phyloP scores from a whole-genome alignment of 345 rosid species.

The Hibiscus tridactylites region DNA sequence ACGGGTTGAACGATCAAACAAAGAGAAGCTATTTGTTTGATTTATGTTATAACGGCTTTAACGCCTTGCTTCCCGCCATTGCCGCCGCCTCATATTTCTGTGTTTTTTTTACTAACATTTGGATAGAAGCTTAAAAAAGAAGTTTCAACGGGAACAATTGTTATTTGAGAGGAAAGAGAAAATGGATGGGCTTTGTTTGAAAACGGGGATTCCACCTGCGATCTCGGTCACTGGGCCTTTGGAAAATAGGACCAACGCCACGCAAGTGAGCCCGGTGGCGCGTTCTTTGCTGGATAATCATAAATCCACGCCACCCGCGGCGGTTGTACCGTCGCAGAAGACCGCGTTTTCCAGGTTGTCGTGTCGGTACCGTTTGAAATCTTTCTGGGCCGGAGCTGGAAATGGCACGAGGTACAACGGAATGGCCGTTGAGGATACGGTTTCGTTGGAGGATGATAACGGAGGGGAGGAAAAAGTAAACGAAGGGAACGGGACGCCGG shows the following conservation, averaged over 20 bases:
- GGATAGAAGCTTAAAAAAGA: not conserved
- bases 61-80: slow-evolving; percentile 1
- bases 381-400: slow-evolving; percentile 20
- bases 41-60: not conserved
- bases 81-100: not conserved
- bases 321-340: slow-evolving; percentile 2
- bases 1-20: not conserved
- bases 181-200: slow-evolving; percentile 15
- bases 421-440: slow-evolving; percentile 48
- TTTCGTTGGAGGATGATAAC: slow-evolving; percentile 38
- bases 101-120: not conserved
- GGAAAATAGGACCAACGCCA: not conserved
- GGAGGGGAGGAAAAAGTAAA: slow-evolving; percentile 11
- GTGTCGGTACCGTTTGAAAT: slow-evolving; percentile 7
- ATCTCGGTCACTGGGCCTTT: slow-evolving; percentile 2
- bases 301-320: not conserved
- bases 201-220: slow-evolving; percentile 13
- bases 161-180: not conserved
- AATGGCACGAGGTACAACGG: slow-evolving; percentile 27
- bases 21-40: not conserved
- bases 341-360: slow-evolving; percentile 6
- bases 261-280: slow-evolving; percentile 3
- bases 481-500: slow-evolving; percentile 22
- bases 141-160: not conserved
- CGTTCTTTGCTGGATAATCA: not conserved